A percentile compares a stretch with the other conserved stretches of the same genome.
phyloP scores from a whole-genome alignment of 495 filamentous ascomycete genomes.

The Xylaria sp. region DNA sequence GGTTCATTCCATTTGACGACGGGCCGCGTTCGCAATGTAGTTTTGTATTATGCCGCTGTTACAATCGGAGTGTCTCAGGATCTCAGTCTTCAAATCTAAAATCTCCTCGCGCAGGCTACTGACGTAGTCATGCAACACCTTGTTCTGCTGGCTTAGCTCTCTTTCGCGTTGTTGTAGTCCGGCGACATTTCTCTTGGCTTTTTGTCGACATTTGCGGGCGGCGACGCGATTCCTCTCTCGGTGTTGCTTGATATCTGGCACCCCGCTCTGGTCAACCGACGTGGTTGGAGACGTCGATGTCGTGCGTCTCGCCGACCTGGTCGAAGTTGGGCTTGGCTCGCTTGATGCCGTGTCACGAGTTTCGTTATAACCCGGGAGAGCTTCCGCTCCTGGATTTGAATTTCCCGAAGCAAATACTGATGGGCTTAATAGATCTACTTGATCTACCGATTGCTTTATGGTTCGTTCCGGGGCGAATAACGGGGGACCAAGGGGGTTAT shows the following conservation, averaged over 20 bases:
- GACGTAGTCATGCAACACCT: slow-evolving; percentile 35
- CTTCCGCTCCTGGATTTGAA: not conserved
- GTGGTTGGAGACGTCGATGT: not conserved
- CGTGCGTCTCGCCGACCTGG: not conserved
- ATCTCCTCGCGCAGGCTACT: slow-evolving; percentile 54
- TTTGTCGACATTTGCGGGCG: slow-evolving; percentile 72
- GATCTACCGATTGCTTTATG: not conserved
- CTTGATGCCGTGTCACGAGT: not conserved
- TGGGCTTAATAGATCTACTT: not conserved
- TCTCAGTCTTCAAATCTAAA: slow-evolving; percentile 59
- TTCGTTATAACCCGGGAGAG: not conserved
- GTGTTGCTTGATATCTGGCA: slow-evolving; percentile 22
- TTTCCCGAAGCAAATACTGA: not conserved
- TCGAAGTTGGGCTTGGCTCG: not conserved
- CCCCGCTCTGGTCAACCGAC: not conserved
- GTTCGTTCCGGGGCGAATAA: not conserved
- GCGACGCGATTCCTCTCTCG: slow-evolving; percentile 70
- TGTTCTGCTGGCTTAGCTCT: slow-evolving; percentile 35
- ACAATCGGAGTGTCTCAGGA: slow-evolving; percentile 61
- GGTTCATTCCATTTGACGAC: slow-evolving; percentile 20
- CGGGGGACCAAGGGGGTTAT: not conserved
- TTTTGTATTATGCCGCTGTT: slow-evolving; percentile 57
- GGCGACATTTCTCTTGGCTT: slow-evolving; percentile 66
- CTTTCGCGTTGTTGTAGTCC: slow-evolving; percentile 49
- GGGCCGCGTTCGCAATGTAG: slow-evolving; percentile 55